A percentile compares a stretch with the other conserved stretches of the same genome.
Evolutionary conservation across 768 basidiomycete species (phyloP).

Genomic region (Lentinula raphanica): DNA sequence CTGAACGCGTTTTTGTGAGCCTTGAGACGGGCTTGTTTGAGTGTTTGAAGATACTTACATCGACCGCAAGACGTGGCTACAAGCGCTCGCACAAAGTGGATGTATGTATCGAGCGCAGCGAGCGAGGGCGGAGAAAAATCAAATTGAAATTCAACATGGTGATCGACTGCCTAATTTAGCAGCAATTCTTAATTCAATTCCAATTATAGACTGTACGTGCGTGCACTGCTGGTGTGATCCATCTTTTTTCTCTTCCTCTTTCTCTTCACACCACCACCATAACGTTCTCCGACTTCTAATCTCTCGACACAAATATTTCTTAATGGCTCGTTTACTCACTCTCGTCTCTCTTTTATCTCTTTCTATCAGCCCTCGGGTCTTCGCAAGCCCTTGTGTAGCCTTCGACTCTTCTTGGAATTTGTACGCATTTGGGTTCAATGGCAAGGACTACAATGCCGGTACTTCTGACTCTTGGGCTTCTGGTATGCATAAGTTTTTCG

Average conservation of each 20-base stretch:
- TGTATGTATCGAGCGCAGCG: too few relatives aligned
- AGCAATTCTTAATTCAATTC: neutral
- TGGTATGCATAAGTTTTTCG: constrained; percentile 28
- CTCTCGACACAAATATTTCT: neutral
- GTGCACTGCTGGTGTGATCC: too few relatives aligned
- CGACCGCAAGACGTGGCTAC: too few relatives aligned
- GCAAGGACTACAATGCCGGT: constrained; percentile 81
- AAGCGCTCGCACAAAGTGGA: too few relatives aligned
- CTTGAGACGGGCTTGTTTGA: too few relatives aligned
- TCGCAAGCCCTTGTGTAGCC: constrained; percentile 57
- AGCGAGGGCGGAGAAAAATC: too few relatives aligned
- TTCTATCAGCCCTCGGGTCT: constrained; percentile 29
- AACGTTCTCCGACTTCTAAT: neutral
- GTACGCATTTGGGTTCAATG: constrained; percentile 77
- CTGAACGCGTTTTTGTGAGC: too few relatives aligned
- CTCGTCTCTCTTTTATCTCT: constrained; percentile 50
- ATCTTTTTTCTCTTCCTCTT: neutral
- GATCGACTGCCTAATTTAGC: too few relatives aligned
- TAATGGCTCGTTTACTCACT: constrained; percentile 23
- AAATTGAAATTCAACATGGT: too few relatives aligned
- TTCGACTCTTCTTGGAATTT: constrained; percentile 83
- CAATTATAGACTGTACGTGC: too few relatives aligned
- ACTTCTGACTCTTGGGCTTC: constrained; percentile 61
- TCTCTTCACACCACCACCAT: neutral
- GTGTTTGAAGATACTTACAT: too few relatives aligned